A percentile compares a stretch with the other conserved stretches of the same genome.
These are phyloP conservation scores for Aspergillus pseudotamarii DNA, from an alignment of 2,329 filamentous ascomycete genomes.

Conservation along the genomic window DNA sequence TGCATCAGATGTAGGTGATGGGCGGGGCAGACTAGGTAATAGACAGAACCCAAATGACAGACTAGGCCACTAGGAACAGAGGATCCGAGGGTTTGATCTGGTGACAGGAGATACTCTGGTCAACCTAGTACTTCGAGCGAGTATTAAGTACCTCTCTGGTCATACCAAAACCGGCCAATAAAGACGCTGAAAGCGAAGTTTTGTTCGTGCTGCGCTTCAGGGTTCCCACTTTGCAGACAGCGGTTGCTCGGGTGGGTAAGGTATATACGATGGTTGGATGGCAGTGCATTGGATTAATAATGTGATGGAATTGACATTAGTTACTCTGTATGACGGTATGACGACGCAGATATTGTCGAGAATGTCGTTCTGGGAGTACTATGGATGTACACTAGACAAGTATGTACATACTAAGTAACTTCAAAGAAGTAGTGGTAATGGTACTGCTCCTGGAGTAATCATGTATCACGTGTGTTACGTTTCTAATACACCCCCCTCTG, in stretches of 20 bases:
- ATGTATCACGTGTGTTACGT: conserved; percentile 19
- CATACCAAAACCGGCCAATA: neutral
- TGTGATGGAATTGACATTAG: neutral
- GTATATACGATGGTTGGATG: neutral
- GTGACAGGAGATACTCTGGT: neutral
- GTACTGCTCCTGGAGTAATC: neutral
- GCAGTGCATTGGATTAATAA: neutral
- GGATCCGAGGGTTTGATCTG: neutral
- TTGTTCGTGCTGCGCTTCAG: neutral
- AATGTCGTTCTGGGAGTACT: no score
- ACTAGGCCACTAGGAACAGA: neutral
- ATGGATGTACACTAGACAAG: neutral
- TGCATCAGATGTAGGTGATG: neutral
- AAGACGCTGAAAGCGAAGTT: neutral
- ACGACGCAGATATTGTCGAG: neutral
- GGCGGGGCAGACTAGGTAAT: neutral
- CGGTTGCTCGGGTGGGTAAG: neutral
- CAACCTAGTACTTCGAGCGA: neutral
- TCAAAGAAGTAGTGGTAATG: no score
- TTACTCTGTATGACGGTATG: neutral
- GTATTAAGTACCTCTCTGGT: neutral
- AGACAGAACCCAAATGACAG: neutral
- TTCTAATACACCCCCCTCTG: conserved; percentile 10
- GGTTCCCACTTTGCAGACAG: neutral
- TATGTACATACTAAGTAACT: neutral